Evolutionary conservation across 495 filamentous ascomycete species (phyloP), one percentile per base, ranked within the genome.

Genomic region (Glutinoglossum americanum): DNA sequence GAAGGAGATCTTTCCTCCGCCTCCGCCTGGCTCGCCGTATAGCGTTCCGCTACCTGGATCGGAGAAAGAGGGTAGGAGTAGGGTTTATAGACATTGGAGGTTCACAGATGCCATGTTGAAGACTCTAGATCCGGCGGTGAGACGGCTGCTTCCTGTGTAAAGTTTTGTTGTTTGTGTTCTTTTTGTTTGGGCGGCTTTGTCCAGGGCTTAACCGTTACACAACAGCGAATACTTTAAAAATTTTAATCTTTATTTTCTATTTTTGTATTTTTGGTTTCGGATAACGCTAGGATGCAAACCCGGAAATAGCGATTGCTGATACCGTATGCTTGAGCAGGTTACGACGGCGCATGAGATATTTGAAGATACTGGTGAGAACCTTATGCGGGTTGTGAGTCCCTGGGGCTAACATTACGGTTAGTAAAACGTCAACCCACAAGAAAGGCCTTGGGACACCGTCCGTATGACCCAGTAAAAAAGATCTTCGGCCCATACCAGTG

Each of bases 81-180:
- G 76, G 33, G 70, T 93, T 57, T 98, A 96, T 69, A 78, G 92
- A 59, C 82, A 94, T 69, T 93, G 83, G 81, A 77, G 78, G 60
- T 80, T 80, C 63, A 72, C 73, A 49, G 81, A 92, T 66, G 78
- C 77, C 44, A 69, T 95, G 59, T 68, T 95, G 41, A 74, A 75
- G 61, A 87, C 83, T 21, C 71, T 86, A 60, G 81, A 89, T 68
- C 87, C 89, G 11, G 69, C 80, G 60, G 82, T 86, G 66, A 64
- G 70, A 39, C 15, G 15, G n/a, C n/a, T 15, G 37, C 15, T 39
- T 39, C 15, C 7, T 13, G n/a, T n/a, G n/a, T n/a, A n/a, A n/a
- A n/a, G 37, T 39, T 39, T 39, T 39, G 15, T 45, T 45, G 3
- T 45, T 21, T 21, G 17, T 1, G 3, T 45, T 45, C 4, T 13